Evolutionary conservation across 108 stramenopile genomes (phyloP).

Genomic region (Stephanodiscus minutulus): DNA sequence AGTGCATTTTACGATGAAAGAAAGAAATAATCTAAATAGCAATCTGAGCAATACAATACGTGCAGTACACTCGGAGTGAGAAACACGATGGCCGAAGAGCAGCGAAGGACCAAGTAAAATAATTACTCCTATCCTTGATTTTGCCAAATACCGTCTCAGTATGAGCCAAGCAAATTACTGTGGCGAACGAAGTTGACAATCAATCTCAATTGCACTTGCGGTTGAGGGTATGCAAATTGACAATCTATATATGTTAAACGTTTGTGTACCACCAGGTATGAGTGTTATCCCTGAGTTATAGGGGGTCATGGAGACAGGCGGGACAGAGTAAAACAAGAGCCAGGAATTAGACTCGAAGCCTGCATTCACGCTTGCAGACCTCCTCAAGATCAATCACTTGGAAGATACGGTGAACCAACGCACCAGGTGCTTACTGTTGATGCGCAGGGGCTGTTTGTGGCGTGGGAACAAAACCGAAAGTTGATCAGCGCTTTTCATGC

Average conservation of each 20-base stretch:
- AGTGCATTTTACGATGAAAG: too few species aligned
- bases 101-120: too few species aligned
- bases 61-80: too few species aligned
- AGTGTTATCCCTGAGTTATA: background rate
- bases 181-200: too few species aligned
- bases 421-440: constrained; percentile 1
- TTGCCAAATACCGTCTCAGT: too few species aligned
- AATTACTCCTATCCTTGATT: too few species aligned
- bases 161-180: too few species aligned
- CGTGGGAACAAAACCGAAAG: background rate
- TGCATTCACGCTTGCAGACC: background rate
- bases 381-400: background rate
- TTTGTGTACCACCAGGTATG: background rate
- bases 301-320: background rate
- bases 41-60: too few species aligned
- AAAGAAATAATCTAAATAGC: too few species aligned
- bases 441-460: constrained; percentile 8
- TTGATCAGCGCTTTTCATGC: background rate
- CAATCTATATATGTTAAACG: background rate
- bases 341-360: background rate
- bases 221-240: background rate
- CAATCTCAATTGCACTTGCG: too few species aligned
- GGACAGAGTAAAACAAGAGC: constrained; percentile 1
- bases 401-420: background rate
- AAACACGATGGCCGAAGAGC: too few species aligned